A percentile compares a stretch with the other conserved stretches of the same genome.
These are phyloP conservation scores for Globisporangium middletonii DNA, from an alignment of 352 stramenopile genomes.

Conservation along the genomic window DNA sequence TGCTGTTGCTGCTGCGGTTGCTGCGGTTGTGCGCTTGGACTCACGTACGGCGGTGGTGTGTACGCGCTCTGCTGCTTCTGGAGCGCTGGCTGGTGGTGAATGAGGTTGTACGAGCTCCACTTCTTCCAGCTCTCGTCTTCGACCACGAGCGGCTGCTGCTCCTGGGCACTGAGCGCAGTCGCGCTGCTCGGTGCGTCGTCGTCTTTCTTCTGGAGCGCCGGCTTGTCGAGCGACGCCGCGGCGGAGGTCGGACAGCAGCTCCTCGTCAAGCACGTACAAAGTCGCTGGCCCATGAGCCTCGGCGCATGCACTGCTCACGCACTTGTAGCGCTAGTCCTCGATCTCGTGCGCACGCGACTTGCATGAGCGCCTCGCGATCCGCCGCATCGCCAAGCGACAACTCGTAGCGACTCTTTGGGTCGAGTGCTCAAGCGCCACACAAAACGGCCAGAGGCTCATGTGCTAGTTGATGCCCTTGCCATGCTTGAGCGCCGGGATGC, in stretches of 20 bases:
- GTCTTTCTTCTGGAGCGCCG: conserved; percentile 12
- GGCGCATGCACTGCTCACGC: not conserved
- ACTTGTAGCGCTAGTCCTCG: not conserved
- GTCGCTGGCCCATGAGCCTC: conserved; percentile 24
- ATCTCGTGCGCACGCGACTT: not conserved
- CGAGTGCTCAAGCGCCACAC: no score
- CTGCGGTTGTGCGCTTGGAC: conserved; percentile 8
- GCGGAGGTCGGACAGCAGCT: conserved; percentile 6
- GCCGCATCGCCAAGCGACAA: not conserved
- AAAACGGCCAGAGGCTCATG: not conserved
- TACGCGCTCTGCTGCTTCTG: conserved; percentile 31
- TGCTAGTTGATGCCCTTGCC: no score
- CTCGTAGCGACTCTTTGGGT: not conserved
- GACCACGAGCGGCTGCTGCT: conserved; percentile 48
- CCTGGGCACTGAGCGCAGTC: not conserved
- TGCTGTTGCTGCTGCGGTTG: conserved; percentile 17
- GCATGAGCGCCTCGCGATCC: not conserved
- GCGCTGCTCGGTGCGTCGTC: not conserved
- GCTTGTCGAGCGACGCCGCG: not conserved
- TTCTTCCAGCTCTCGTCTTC: conserved; percentile 83
- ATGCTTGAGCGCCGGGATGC: no score
- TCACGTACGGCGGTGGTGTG: conserved; percentile 46
- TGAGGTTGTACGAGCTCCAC: conserved; percentile 71
- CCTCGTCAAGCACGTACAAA: conserved; percentile 17
- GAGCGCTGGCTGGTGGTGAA: conserved; percentile 34